Base-by-base conservation (phyloP, 345 rosid genomes). In the Erodium maritimum region DNA sequence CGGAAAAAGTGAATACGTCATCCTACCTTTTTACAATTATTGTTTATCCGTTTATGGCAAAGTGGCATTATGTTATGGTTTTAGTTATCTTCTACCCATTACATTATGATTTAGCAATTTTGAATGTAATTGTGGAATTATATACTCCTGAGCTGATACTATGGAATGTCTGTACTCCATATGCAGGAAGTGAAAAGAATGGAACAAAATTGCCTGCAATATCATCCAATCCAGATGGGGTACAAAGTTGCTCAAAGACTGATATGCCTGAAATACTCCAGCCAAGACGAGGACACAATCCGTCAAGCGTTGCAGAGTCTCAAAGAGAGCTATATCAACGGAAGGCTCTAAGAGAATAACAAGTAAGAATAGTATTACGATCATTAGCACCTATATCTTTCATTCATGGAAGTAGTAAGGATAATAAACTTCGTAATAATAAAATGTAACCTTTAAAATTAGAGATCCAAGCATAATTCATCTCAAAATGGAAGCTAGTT, bases 251-350 rank as follows among this genome's bases (percentile, higher is more conserved):
- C 82, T 45, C 97, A 93, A 64, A 64, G 80, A 57, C 71, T 89
- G 54, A 57, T 85, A 57, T 85, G 95, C 84, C 74, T 93, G 57
- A 87, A 83, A 61, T 77, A 79, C 69, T 87, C 96, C 1, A 76
- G 21, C 70, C 90, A 83, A 57, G 73, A 75, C 17, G 87, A 78
- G 50, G 88, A 78, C 56, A 72, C 95, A 0, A 69, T 87, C 72
- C 79, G 91, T 50, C 84, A 77, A 68, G 86, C 90, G 33, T 60
- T 93, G 51, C 85, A 80, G 55, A 76, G 71, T 80, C 80, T 87
- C 1, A 85, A 82, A 58, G 85, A 86, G 51, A 75, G 77, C 61
- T 82, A 73, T 42, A 3, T 29, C 0, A 64, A 80, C 7, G 83
- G 80, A 50, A 73, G 62, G 29, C 68, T 79, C 37, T 83, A 57